Base-by-base conservation (phyloP, 805 yeast genomes). In the Saccharomycopsis sp. region DNA sequence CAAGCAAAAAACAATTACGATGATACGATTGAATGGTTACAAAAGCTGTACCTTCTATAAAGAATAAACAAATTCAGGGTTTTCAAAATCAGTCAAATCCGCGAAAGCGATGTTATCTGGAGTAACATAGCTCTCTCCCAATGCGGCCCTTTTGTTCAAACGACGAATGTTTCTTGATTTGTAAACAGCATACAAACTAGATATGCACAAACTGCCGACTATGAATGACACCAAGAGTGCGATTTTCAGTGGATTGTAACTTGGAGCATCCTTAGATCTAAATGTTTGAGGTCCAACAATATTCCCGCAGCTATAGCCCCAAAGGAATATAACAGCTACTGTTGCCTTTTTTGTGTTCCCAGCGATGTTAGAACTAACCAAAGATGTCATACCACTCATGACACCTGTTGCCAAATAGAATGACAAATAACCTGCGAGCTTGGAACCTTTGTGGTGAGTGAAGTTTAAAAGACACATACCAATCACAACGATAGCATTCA, bases 201-300 rank as follows among this genome's bases (percentile, higher is more conserved):
- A 48, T 43, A 54, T 54, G 44, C 66, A 62, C n/a, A n/a, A n/a
- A n/a, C 13, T 27, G 11, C 45, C 28, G 3, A 63, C 54, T 23
- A 74, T 53, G 53, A 74, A 71, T 35, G 76, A 65, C 16, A 56
- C 68, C 23, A 65, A 71, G 47, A 70, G 65, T 33, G 68, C 56
- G 23, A 58, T 61, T 48, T 65, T 68, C 16, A 71, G 77, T 29
- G 65, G 60, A 5, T 53, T 52, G 52, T 71, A 73, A 4, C 50
- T 44, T 23, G 79, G 77, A 3, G 74, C 71, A 51, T 75, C 71
- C 1, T 41, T 47, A 0, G 59, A 58, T 29, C 57, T 56, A 54
- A 84, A 84, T 16, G 83, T 70, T 60, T 81, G 87, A 4, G 93
- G 88, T 2, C 89, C 90, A 46, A 80, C 72, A 32, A 82, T 65